Evolutionary conservation across 352 stramenopile species (phyloP).

Genomic region (Pythium sp.): DNA sequence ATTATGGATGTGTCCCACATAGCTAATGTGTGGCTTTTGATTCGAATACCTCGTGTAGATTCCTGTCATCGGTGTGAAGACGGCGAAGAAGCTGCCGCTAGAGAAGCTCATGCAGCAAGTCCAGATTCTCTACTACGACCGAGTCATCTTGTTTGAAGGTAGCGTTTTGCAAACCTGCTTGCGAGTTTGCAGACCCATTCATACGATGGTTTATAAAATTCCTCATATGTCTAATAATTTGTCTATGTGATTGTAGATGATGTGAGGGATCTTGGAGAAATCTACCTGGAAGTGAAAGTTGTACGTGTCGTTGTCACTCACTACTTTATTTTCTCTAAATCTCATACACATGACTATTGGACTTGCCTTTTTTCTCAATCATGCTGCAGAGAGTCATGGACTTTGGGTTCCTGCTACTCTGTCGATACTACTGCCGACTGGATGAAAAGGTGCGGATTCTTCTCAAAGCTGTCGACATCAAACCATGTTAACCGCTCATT

Average conservation of each 20-base stretch:
- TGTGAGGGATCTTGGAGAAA: slow-evolving; percentile 59
- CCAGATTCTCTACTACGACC: slow-evolving; percentile 57
- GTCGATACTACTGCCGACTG: slow-evolving; percentile 59
- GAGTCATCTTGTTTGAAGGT: slow-evolving; percentile 65
- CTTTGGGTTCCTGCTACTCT: slow-evolving; percentile 65
- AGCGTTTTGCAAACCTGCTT: not conserved
- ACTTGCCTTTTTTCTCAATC: not conserved
- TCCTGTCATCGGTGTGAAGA: slow-evolving; percentile 13
- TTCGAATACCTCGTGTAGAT: not conserved
- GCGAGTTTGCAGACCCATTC: not conserved
- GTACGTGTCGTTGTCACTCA: slow-evolving; percentile 22
- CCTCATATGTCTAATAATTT: not conserved
- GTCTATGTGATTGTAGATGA: slow-evolving; percentile 35
- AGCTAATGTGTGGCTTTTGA: not conserved
- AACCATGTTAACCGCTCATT: not conserved
- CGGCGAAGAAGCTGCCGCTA: slow-evolving; percentile 40
- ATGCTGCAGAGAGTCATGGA: slow-evolving; percentile 47
- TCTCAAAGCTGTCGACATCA: not conserved
- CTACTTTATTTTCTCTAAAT: not conserved
- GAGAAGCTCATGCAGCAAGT: slow-evolving; percentile 54
- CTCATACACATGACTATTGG: no score
- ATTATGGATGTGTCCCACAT: not conserved
- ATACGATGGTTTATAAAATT: no score
- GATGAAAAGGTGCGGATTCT: slow-evolving; percentile 44
- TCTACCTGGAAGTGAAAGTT: slow-evolving; percentile 55